These are phyloP conservation scores for Daucus carota DNA, from an alignment of 129 eudicot species.

Conservation along the genomic window DNA sequence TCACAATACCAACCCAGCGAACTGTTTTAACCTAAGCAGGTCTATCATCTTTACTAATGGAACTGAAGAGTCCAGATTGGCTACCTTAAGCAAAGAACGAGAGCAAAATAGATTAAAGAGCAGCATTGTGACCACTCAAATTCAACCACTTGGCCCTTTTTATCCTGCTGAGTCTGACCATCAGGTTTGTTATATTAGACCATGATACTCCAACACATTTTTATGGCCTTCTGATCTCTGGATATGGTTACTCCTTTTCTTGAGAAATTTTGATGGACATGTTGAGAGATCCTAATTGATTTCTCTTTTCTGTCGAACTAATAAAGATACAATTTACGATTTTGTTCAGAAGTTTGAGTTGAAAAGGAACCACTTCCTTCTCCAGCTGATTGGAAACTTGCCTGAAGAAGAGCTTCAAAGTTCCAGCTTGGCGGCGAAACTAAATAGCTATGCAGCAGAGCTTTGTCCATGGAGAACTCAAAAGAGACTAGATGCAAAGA, in stretches of 20 bases:
- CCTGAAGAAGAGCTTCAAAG: constrained; percentile 78
- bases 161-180: constrained; percentile 93
- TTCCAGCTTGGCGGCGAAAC: constrained; percentile 69
- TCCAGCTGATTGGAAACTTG: constrained; percentile 85
- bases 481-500: constrained; percentile 62
- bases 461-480: constrained; percentile 72
- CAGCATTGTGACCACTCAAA: constrained; percentile 84
- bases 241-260: background rate
- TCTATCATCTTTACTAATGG: constrained; percentile 87
- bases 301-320: background rate
- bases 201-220: background rate
- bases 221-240: background rate
- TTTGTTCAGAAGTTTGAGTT: constrained; percentile 84
- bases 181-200: constrained; percentile 46
- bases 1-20: background rate
- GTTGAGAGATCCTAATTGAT: background rate
- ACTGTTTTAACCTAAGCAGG: constrained; percentile 35
- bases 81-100: constrained; percentile 79
- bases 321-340: background rate
- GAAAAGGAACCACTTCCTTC: constrained; percentile 72
- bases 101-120: constrained; percentile 73
- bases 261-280: background rate
- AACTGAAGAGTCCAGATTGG: constrained; percentile 82
- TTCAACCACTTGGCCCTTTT: constrained; percentile 64
- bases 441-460: constrained; percentile 91